Conservation (phyloP, 148 eudicot species). For the Rhododendron simsii region DNA sequence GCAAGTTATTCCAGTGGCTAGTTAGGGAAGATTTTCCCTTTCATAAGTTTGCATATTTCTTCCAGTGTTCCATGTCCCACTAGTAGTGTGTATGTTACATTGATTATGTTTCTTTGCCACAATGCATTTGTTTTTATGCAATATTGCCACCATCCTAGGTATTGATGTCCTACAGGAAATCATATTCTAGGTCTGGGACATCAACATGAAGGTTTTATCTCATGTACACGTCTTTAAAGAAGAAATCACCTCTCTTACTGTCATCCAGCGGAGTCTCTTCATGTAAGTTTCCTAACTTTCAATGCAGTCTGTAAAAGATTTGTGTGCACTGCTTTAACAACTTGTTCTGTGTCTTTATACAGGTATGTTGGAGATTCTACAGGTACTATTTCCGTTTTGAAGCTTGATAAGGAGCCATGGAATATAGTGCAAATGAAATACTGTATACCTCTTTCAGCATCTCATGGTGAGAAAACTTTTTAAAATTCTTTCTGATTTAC, state of each 20-base stretch:
- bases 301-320: not conserved
- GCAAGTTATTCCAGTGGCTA: slow-evolving; percentile 30
- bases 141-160: not conserved
- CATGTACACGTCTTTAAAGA: slow-evolving; percentile 44
- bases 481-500: not conserved
- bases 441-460: slow-evolving; percentile 65
- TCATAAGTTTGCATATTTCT: not conserved
- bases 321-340: not conserved
- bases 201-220: slow-evolving; percentile 51
- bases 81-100: not conserved
- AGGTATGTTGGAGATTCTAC: slow-evolving; percentile 75
- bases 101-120: not conserved
- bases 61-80: not conserved
- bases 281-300: slow-evolving; percentile 43
- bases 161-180: slow-evolving; percentile 6
- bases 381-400: slow-evolving; percentile 75
- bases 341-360: slow-evolving; percentile 12
- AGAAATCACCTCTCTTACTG: slow-evolving; percentile 62
- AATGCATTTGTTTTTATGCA: not conserved
- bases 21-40: not conserved
- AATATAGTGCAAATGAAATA: slow-evolving; percentile 63
- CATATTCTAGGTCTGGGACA: slow-evolving; percentile 70
- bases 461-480: slow-evolving; percentile 55
- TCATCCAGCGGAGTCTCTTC: slow-evolving; percentile 55
- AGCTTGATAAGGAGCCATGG: slow-evolving; percentile 43